Evolutionary conservation across 1,284 basidiomycete genomes (phyloP).

Genomic region (Schizophyllum amplum): DNA sequence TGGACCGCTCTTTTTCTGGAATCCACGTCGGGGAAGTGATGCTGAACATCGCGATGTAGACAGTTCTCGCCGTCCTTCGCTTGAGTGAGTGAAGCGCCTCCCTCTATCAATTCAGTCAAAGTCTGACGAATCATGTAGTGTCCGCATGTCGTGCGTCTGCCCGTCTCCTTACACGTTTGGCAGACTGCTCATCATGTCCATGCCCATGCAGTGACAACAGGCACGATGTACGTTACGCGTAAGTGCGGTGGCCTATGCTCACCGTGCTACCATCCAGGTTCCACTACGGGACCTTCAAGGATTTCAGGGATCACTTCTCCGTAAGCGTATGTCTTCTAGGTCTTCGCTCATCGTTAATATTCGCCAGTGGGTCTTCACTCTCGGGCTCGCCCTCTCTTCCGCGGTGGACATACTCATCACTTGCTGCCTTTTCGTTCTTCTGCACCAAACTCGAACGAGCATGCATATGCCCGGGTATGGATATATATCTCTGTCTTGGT

Average conservation of each 20-base stretch:
- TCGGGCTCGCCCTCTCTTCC: conserved; percentile 42
- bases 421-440: conserved; percentile 35
- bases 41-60: conserved; percentile 10
- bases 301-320: conserved; percentile 16
- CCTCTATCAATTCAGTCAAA: too few species aligned
- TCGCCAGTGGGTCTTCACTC: conserved; percentile 46
- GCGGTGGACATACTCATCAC: conserved; percentile 46
- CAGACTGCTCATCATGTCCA: neutral
- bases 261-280: conserved; percentile 2
- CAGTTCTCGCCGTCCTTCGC: conserved; percentile 19
- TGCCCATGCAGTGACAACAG: conserved; percentile 10
- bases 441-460: conserved; percentile 33
- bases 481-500: neutral
- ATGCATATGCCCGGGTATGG: neutral
- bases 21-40: neutral
- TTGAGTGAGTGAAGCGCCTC: conserved; percentile 18
- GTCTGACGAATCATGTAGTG: too few species aligned
- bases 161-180: neutral
- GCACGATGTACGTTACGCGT: conserved; percentile 6
- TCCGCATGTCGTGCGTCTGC: neutral
- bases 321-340: neutral
- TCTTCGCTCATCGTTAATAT: neutral
- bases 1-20: neutral
- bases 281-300: conserved; percentile 12
- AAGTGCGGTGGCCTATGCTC: neutral